Evolutionary conservation across 257 asterid genomes (phyloP).

Genomic region (Plantago ovata): DNA sequence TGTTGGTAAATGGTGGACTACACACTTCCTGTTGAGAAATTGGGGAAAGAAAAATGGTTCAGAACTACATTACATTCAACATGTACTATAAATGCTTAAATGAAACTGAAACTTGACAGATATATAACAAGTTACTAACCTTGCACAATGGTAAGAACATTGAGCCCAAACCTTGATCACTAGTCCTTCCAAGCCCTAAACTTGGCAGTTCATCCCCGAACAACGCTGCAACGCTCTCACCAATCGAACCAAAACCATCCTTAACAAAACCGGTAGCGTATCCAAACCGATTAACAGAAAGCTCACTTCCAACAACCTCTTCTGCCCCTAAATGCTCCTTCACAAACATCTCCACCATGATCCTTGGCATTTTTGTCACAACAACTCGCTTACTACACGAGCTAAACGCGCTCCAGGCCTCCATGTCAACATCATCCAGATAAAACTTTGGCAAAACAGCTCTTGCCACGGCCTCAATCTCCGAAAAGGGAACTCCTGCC

Average conservation of each 20-base stretch:
- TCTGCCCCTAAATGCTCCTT: slow-evolving; percentile 71
- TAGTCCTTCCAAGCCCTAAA: slow-evolving; percentile 52
- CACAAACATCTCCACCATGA: slow-evolving; percentile 80
- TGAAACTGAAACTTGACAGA: background rate
- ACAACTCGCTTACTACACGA: slow-evolving; percentile 43
- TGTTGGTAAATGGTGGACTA: slow-evolving; percentile 30
- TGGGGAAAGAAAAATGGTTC: background rate
- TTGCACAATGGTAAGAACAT: slow-evolving; percentile 46
- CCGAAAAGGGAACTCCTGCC: slow-evolving; percentile 38
- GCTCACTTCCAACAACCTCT: slow-evolving; percentile 59
- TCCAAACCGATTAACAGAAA: slow-evolving; percentile 53
- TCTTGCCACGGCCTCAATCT: slow-evolving; percentile 67
- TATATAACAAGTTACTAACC: no score
- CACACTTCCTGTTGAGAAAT: slow-evolving; percentile 38
- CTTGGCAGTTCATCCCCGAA: slow-evolving; percentile 40
- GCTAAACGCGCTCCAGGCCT: slow-evolving; percentile 61
- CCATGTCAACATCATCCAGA: slow-evolving; percentile 56
- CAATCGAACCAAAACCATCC: slow-evolving; percentile 33
- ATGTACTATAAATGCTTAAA: no score
- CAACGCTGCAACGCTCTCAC: slow-evolving; percentile 25
- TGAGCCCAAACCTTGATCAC: slow-evolving; percentile 20
- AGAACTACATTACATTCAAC: no score
- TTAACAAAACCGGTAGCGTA: slow-evolving; percentile 54
- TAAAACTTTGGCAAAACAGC: slow-evolving; percentile 83
- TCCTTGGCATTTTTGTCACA: slow-evolving; percentile 63